These are phyloP conservation scores for Cardamine chenopodiifolia DNA, from an alignment of 345 rosid genomes.

Conservation along the genomic window DNA sequence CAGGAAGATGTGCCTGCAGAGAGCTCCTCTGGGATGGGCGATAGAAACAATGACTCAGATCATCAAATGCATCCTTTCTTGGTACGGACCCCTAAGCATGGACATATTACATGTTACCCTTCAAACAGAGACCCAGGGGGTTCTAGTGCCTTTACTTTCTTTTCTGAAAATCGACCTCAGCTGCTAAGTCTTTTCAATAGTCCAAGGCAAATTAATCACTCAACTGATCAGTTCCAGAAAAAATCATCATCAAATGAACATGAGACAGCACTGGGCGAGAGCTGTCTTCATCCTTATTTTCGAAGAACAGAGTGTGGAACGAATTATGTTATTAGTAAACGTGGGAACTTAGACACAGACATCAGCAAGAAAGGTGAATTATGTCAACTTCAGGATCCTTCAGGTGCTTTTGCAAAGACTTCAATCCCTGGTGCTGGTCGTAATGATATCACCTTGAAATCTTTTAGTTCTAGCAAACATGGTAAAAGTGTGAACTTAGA, in stretches of 20 bases:
- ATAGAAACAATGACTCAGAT: slow-evolving; percentile 52
- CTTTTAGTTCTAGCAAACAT: slow-evolving; percentile 47
- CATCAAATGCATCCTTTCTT: slow-evolving; percentile 92
- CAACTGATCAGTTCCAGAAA: slow-evolving; percentile 46
- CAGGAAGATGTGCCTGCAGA: slow-evolving; percentile 48
- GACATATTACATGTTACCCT: slow-evolving; percentile 57
- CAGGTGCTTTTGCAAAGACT: slow-evolving; percentile 43
- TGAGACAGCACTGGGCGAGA: slow-evolving; percentile 49
- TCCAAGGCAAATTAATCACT: slow-evolving; percentile 54
- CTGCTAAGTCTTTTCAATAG: slow-evolving; percentile 74
- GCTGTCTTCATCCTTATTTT: slow-evolving; percentile 89
- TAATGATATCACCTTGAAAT: slow-evolving; percentile 35
- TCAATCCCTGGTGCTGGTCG: slow-evolving; percentile 39
- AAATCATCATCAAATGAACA: slow-evolving; percentile 51
- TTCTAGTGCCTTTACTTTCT: slow-evolving; percentile 62
- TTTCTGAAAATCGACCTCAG: slow-evolving; percentile 77
- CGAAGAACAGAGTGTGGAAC: slow-evolving; percentile 60
- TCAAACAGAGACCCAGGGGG: slow-evolving; percentile 44
- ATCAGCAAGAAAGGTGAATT: slow-evolving; percentile 47
- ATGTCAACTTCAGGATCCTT: slow-evolving; percentile 44
- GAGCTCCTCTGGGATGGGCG: slow-evolving; percentile 52
- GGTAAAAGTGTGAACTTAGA: slow-evolving; percentile 64
- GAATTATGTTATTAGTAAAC: slow-evolving; percentile 29
- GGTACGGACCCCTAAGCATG: slow-evolving; percentile 71
- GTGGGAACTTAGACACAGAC: slow-evolving; percentile 42